A percentile compares a stretch with the other conserved stretches of the same genome.
Evolutionary conservation across 176 grass and related monocot species (phyloP).

Genomic region (Paspalum vaginatum): DNA sequence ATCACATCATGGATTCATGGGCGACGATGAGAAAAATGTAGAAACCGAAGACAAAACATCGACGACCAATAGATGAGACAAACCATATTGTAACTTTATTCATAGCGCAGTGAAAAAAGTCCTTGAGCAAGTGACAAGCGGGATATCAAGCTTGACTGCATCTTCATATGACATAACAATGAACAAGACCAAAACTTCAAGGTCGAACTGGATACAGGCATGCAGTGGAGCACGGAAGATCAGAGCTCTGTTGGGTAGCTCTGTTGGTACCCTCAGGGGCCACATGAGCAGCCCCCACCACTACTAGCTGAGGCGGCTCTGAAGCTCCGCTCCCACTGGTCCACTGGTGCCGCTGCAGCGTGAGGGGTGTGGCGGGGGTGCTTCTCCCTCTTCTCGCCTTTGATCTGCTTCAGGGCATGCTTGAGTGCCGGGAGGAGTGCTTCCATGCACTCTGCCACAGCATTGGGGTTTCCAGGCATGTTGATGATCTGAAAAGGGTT

Average conservation of each 20-base stretch:
- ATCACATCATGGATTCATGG: neutral
- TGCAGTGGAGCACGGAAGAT: neutral
- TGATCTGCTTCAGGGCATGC: conserved; percentile 85
- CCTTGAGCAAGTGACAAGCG: neutral
- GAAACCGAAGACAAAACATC: neutral
- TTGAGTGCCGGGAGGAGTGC: conserved; percentile 74
- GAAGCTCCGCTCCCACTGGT: conserved; percentile 85
- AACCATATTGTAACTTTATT: neutral
- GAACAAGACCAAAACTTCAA: conserved; percentile 6
- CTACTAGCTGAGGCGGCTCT: conserved; percentile 39
- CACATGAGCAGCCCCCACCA: conserved; percentile 54
- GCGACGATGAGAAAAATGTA: neutral
- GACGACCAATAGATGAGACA: no score
- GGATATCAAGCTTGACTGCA: neutral
- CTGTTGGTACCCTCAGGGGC: neutral
- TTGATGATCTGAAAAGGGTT: conserved; percentile 76
- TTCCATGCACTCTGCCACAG: conserved; percentile 81
- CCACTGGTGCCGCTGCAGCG: conserved; percentile 42
- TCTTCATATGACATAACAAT: neutral
- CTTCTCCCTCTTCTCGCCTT: conserved; percentile 91
- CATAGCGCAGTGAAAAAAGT: neutral
- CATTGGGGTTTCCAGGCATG: conserved; percentile 97
- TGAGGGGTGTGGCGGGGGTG: conserved; percentile 76
- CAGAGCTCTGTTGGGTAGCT: neutral
- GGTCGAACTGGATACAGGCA: neutral